Evolutionary conservation across 164 flowering plant genomes (phyloP).

Genomic region (Akebia trifoliata): DNA sequence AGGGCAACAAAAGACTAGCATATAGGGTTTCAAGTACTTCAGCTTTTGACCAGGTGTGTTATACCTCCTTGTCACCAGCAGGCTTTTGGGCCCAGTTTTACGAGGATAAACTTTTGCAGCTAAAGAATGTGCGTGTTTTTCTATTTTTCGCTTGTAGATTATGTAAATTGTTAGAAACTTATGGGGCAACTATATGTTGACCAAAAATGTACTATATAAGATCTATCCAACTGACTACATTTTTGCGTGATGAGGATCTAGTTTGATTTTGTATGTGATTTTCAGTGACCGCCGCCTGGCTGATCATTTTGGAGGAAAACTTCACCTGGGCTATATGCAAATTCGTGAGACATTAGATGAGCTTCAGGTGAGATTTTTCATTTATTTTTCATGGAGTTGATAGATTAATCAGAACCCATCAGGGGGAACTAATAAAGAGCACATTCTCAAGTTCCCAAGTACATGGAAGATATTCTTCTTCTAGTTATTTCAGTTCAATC

Average conservation of each 20-base stretch:
- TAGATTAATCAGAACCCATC: not conserved
- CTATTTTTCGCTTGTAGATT: constrained; percentile 49
- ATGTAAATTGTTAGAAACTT: no score
- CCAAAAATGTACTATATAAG: not conserved
- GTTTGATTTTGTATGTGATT: constrained; percentile 18
- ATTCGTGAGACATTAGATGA: no score
- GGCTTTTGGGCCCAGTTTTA: constrained; percentile 98
- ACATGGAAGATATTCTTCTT: no score
- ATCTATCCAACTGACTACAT: not conserved
- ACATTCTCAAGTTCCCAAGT: no score
- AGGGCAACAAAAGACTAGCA: constrained; percentile 36
- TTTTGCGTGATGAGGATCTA: constrained; percentile 1
- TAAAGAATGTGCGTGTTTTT: constrained; percentile 95
- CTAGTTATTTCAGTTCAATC: no score
- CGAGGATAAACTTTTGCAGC: constrained; percentile 98
- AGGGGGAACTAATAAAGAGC: no score
- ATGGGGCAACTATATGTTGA: constrained; percentile 15
- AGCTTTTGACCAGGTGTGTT: no score
- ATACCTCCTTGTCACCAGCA: constrained; percentile 88
- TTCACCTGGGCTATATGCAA: constrained; percentile 91
- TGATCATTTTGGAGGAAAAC: no score
- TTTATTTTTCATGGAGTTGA: not conserved
- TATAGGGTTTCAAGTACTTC: constrained; percentile 68
- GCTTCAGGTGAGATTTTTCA: constrained; percentile 45
- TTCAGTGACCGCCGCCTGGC: no score